Evolutionary conservation across 2,329 filamentous ascomycete genomes (phyloP).

Genomic region (Hymenoscyphus salicellus): DNA sequence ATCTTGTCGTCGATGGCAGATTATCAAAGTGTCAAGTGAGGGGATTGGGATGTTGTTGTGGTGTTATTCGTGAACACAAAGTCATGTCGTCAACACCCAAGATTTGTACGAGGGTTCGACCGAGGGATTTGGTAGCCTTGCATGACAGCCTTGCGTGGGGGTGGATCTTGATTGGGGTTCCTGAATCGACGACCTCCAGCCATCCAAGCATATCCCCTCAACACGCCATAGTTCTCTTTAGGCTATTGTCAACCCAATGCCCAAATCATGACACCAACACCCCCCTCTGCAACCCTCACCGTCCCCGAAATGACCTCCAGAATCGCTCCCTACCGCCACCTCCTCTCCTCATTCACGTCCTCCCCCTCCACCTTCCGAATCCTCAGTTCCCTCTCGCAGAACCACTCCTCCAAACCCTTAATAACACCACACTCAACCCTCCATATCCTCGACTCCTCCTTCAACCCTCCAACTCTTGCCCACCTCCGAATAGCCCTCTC

Average conservation of each 20-base stretch:
- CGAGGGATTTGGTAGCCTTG: constrained; percentile 6
- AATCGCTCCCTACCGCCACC: constrained; percentile 20
- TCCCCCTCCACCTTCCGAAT: constrained; percentile 30
- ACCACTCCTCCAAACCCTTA: not conserved
- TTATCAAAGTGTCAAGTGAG: too few relatives aligned
- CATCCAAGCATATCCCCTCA: too few relatives aligned
- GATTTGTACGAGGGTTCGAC: too few relatives aligned
- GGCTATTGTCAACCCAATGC: not conserved
- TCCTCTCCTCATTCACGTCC: constrained; percentile 29
- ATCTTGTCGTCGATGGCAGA: constrained; percentile 16
- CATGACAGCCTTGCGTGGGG: constrained; percentile 5
- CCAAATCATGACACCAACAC: constrained; percentile 9
- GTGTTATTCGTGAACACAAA: not conserved
- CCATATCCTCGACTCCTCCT: constrained; percentile 64
- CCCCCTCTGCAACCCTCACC: not conserved
- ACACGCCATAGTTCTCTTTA: too few relatives aligned
- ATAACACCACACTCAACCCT: constrained; percentile 38
- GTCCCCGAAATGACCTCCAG: constrained; percentile 21
- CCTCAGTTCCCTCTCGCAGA: constrained; percentile 21
- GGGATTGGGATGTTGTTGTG: not conserved
- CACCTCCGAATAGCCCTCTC: constrained; percentile 56
- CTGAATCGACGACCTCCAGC: constrained; percentile 2
- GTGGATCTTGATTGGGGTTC: not conserved
- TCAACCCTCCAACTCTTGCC: constrained; percentile 64
- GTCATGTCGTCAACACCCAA: constrained; percentile 1